A percentile compares a stretch with the other conserved stretches of the same genome.
These are phyloP conservation scores for Dovyalis caffra DNA, from an alignment of 345 rosid species.

Conservation along the genomic window DNA sequence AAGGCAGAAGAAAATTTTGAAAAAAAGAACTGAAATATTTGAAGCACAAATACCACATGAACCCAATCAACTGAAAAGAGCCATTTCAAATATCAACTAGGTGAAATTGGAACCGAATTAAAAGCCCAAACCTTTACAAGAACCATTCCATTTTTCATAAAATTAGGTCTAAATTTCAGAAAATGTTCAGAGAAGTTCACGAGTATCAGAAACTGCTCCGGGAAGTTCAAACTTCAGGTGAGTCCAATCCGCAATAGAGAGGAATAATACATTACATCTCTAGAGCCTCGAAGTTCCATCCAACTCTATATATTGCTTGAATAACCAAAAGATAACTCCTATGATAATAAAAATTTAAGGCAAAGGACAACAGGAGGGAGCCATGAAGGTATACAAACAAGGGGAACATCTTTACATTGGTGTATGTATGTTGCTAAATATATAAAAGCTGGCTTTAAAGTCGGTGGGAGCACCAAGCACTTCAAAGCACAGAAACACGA, in stretches of 20 bases:
- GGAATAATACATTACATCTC: too few relatives aligned
- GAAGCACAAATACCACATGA: neutral
- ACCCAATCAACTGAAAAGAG: neutral
- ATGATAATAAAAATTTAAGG: slow-evolving; percentile 28
- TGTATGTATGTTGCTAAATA: slow-evolving; percentile 11
- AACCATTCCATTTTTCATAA: neutral
- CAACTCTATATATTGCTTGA: slow-evolving; percentile 29
- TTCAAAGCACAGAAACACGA: slow-evolving; percentile 24
- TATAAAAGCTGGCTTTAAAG: neutral
- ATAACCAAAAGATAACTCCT: slow-evolving; percentile 15
- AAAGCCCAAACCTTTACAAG: neutral
- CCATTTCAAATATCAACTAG: neutral
- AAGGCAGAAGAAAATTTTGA: neutral
- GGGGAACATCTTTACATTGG: neutral
- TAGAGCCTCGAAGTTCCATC: slow-evolving; percentile 32
- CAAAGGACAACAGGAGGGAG: slow-evolving; percentile 12
- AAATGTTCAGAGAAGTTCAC: too few relatives aligned
- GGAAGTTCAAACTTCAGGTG: neutral
- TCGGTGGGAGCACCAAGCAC: neutral
- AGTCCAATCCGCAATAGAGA: neutral
- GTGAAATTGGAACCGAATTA: neutral
- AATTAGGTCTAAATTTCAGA: neutral
- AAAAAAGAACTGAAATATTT: neutral
- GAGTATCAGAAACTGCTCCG: neutral
- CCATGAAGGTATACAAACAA: slow-evolving; percentile 16